Percentiles rank a stretch among this genome's conserved stretches.
phyloP scores from a whole-genome alignment of 306 rosid genomes.

The Abrus pulchellus region DNA sequence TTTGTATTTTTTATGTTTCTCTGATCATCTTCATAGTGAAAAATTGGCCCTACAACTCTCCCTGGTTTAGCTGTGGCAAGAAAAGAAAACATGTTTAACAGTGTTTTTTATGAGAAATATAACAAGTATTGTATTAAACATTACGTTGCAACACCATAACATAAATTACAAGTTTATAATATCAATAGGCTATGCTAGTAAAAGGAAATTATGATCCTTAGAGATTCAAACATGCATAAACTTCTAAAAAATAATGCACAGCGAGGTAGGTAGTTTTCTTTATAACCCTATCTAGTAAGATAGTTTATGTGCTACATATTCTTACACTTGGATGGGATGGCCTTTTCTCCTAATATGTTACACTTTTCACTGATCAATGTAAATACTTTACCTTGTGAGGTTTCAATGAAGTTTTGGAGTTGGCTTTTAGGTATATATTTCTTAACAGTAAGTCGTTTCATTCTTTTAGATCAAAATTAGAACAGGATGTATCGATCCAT shows the following conservation, averaged over 20 bases:
- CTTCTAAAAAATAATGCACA: neutral
- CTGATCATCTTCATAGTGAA: conserved; percentile 54
- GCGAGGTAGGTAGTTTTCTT: neutral
- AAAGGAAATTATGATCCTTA: neutral
- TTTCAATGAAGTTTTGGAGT: neutral
- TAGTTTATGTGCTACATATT: neutral
- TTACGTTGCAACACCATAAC: neutral
- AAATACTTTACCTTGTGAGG: conserved; percentile 13
- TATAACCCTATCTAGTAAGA: neutral
- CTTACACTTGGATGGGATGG: neutral
- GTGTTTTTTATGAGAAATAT: conserved; percentile 9
- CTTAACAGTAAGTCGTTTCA: too few species aligned
- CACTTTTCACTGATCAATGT: neutral
- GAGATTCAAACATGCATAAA: conserved; percentile 15
- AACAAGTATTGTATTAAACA: conserved; percentile 23
- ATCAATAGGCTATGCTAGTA: neutral
- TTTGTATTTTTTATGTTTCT: conserved; percentile 52
- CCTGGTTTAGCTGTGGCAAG: conserved; percentile 68
- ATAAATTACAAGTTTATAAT: neutral
- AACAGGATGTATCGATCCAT: neutral
- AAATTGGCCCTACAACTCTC: conserved; percentile 71
- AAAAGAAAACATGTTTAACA: conserved; percentile 17
- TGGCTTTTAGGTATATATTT: neutral
- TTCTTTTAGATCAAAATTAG: neutral
- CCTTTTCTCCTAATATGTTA: conserved; percentile 10